Evolutionary conservation across 306 rosid species (phyloP), one percentile per base, ranked within the genome.

Genomic region (Ormosia emarginata): DNA sequence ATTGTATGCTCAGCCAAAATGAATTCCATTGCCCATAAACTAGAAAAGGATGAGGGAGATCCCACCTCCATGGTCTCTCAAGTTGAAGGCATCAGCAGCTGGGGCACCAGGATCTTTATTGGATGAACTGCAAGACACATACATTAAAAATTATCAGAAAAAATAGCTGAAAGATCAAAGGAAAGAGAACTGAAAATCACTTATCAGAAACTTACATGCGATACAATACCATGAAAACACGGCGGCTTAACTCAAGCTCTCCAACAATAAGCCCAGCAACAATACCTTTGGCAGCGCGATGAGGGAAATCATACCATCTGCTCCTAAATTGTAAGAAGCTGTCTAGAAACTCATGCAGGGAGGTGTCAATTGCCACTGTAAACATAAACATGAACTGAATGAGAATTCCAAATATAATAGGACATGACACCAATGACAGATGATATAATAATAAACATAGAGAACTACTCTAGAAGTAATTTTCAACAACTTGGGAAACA

Each of bases 231-330:
- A 96, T 94, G 72, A 94, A 96, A 77, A 91, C 98, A 2, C 94
- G 98, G 18, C 97, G 92, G 72, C 95, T 85, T 71, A 96, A 86
- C 40, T 92, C 97, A 30, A 79, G 63, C 87, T 96, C 99, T 61
- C 99, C 99, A 55, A 93, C 94, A 84, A 94, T 91, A 62, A 96
- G 91, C 66, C 99, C 99, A 1, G 97, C 99, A 34, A 96, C 91
- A 81, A 86, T 86, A 79, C 89, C 94, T 86, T 89, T 89, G 7
- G 89, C 89, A 50, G 97, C 94, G 7, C 87, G 94, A 74, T 94
- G 88, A 52, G 97, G 95, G 79, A 96, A 92, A 85, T 96, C 99
- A 85, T 94, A 92, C 98, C 99, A 96, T 79, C 99, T 89, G 83
- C 92, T 91, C 86, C 98, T 91, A 84, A 96, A 93, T 67, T 91